Evolutionary conservation across 2,329 filamentous ascomycete species (phyloP).

Genomic region (Penicillium sp.): DNA sequence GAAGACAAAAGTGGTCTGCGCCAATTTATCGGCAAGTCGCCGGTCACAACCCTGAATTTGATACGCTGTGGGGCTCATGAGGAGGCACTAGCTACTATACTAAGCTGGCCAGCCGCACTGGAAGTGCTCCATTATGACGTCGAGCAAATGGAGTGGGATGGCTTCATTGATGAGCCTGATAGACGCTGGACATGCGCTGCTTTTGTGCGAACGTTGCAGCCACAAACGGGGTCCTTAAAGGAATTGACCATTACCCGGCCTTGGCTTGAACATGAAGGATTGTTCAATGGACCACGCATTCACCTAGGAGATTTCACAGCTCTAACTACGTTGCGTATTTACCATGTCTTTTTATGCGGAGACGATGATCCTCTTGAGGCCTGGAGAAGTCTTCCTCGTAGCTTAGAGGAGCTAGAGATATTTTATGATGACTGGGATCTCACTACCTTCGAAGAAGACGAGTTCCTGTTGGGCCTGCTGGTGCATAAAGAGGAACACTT

Average conservation of each 20-base stretch:
- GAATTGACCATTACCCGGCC: constrained; percentile 9
- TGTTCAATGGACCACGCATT: constrained; percentile 7
- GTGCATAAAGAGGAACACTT: background rate
- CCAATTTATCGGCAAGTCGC: constrained; percentile 3
- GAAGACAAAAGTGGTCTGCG: background rate
- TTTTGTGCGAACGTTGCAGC: constrained; percentile 9
- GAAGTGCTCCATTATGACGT: constrained; percentile 15
- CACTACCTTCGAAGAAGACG: background rate
- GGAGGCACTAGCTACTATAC: constrained; percentile 9
- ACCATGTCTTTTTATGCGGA: constrained; percentile 9
- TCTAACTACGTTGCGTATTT: constrained; percentile 7
- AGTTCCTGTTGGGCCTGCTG: background rate
- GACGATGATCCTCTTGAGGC: background rate
- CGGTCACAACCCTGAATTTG: constrained; percentile 6
- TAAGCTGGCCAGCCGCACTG: constrained; percentile 16
- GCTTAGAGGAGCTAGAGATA: constrained; percentile 10
- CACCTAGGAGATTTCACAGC: constrained; percentile 7
- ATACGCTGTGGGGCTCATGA: constrained; percentile 15
- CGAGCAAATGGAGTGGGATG: constrained; percentile 10
- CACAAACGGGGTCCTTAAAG: constrained; percentile 5
- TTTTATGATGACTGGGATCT: constrained; percentile 6
- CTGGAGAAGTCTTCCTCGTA: constrained; percentile 5
- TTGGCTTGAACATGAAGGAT: constrained; percentile 2
- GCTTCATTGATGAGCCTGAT: constrained; percentile 1
- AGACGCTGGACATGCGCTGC: constrained; percentile 9